These are phyloP conservation scores for Pseudopithomyces chartarum DNA, from an alignment of 2,329 filamentous ascomycete species.

Conservation along the genomic window DNA sequence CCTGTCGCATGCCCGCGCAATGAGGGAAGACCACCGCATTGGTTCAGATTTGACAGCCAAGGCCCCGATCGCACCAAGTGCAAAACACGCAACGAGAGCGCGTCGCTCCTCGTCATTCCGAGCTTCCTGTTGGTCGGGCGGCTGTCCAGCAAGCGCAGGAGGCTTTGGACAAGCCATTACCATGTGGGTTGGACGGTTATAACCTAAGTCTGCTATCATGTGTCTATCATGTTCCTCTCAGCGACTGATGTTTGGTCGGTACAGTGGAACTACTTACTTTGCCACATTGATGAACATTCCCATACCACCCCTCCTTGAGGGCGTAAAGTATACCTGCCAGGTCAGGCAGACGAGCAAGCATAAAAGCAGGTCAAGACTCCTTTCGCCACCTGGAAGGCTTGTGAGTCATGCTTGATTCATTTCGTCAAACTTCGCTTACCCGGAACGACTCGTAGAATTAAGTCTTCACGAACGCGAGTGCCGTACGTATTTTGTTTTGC, in stretches of 20 bases:
- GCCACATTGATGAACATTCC: conserved; percentile 14
- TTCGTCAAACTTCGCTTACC: not conserved
- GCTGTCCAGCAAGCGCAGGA: conserved; percentile 3
- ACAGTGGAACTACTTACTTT: not conserved
- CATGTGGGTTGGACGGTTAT: conserved; percentile 6
- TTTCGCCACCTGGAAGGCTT: conserved; percentile 2
- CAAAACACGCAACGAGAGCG: conserved; percentile 55
- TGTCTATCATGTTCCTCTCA: not conserved
- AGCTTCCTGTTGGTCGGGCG: conserved; percentile 22
- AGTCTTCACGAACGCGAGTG: conserved; percentile 7
- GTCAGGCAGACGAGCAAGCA: conserved; percentile 15
- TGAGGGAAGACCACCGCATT: conserved; percentile 57
- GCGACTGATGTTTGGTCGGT: not conserved
- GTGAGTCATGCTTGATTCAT: not conserved
- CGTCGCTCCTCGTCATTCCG: conserved; percentile 56
- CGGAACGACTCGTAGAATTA: conserved; percentile 11
- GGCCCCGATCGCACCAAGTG: conserved; percentile 40
- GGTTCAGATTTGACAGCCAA: conserved; percentile 41
- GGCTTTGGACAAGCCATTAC: conserved; percentile 13
- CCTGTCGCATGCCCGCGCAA: conserved; percentile 60
- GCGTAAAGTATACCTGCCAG: conserved; percentile 19
- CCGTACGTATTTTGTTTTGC: conserved; percentile 15
- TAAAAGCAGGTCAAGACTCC: conserved; percentile 20
- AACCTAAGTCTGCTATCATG: conserved; percentile 14
- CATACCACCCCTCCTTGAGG: conserved; percentile 9